Conservation (phyloP, 129 eudicot genomes). For the Logfia minima region DNA sequence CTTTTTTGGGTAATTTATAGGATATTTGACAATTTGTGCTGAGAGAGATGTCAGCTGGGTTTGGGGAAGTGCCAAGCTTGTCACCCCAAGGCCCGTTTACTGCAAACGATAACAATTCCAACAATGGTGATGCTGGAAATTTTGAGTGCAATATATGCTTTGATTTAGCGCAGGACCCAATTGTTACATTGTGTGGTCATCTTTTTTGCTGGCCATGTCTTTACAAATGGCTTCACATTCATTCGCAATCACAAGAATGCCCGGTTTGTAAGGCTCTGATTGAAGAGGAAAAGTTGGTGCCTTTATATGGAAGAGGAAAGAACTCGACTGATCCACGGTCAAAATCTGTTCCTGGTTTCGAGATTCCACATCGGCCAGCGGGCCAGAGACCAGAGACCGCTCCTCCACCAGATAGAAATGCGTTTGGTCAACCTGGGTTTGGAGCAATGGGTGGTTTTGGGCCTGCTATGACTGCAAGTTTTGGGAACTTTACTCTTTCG, state of each 20-base stretch:
- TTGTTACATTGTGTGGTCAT: conserved; percentile 80
- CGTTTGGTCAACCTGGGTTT: conserved; percentile 57
- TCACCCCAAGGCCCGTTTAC: conserved; percentile 45
- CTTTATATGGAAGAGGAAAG: conserved; percentile 79
- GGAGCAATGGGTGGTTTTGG: conserved; percentile 79
- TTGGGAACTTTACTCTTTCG: conserved; percentile 68
- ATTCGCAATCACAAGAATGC: conserved; percentile 75
- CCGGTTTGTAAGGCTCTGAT: conserved; percentile 82
- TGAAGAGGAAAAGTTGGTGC: conserved; percentile 69
- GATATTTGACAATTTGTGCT: conserved; percentile 22
- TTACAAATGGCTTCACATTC: conserved; percentile 81
- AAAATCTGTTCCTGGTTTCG: conserved; percentile 65
- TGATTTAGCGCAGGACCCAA: conserved; percentile 85
- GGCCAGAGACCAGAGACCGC: conserved; percentile 91
- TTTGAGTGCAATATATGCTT: conserved; percentile 89
- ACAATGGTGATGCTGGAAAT: conserved; percentile 65
- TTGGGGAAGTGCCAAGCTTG: conserved; percentile 58
- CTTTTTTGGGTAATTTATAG: conserved; percentile 10
- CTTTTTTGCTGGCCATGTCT: conserved; percentile 93
- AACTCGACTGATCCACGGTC: conserved; percentile 74
- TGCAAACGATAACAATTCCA: conserved; percentile 40
- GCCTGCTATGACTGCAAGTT: conserved; percentile 67
- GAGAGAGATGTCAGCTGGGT: conserved; percentile 54
- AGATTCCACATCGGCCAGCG: conserved; percentile 71
- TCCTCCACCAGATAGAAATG: conserved; percentile 67